Evolutionary conservation across 768 basidiomycete species (phyloP).

Genomic region (Neoboletus magnificus): DNA sequence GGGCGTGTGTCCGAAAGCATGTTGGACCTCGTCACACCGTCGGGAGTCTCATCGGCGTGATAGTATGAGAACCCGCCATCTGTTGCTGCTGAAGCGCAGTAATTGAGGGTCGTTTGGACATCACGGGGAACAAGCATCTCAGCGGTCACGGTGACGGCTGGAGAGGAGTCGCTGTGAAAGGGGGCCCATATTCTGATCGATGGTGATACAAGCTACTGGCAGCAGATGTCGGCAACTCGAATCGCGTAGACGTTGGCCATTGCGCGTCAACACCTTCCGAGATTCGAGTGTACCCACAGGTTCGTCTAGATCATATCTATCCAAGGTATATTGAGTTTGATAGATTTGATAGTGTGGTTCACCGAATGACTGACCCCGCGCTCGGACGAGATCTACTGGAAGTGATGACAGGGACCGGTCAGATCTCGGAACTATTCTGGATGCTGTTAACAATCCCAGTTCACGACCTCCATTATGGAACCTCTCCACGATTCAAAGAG

Average conservation of each 20-base stretch:
- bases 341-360: background rate
- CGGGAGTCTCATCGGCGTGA: background rate
- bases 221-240: background rate
- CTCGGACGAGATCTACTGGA: no score
- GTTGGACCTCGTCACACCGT: background rate
- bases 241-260: background rate
- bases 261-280: background rate
- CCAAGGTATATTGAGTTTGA: background rate
- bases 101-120: background rate
- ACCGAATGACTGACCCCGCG: background rate
- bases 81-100: background rate
- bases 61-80: background rate
- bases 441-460: background rate
- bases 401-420: background rate
- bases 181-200: background rate
- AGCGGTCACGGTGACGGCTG: background rate
- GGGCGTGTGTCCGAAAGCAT: background rate
- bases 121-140: background rate
- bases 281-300: background rate
- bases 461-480: no score
- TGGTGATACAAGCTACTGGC: background rate
- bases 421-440: background rate
- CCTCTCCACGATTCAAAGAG: background rate
- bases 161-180: background rate
- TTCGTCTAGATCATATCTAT: background rate